A percentile compares a stretch with the other conserved stretches of the same genome.
phyloP scores from a whole-genome alignment of 495 filamentous ascomycete genomes.

The Cercophora samala region DNA sequence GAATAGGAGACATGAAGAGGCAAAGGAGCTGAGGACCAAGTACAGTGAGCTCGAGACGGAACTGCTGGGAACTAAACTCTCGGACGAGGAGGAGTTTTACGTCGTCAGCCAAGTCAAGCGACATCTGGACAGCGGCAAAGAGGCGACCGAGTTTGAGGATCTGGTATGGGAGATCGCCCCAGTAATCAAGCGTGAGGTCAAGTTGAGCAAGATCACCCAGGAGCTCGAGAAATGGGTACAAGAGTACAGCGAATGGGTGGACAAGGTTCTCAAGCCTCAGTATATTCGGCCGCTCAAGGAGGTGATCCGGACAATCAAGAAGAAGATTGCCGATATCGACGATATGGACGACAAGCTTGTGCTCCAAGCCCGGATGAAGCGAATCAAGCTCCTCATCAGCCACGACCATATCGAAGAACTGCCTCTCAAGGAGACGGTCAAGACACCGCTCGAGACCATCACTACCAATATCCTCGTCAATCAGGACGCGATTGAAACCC shows the following conservation, averaged over 20 bases:
- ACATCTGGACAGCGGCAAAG: not conserved
- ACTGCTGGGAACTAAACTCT: not conserved
- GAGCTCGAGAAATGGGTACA: not conserved
- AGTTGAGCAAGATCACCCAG: not conserved
- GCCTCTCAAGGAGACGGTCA: not conserved
- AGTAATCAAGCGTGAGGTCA: not conserved
- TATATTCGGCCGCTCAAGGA: not conserved
- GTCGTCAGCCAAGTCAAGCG: not conserved
- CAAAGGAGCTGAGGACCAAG: not conserved
- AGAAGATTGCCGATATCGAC: conserved; percentile 2
- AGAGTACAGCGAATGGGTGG: not conserved
- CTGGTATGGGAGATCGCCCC: not conserved
- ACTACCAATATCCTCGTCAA: not conserved
- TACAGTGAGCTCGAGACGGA: not conserved
- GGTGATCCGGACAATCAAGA: not conserved
- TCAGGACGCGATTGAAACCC: not conserved
- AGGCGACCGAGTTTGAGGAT: not conserved
- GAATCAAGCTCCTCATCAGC: not conserved
- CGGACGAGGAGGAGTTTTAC: not conserved
- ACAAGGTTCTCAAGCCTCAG: not conserved
- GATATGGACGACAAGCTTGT: not conserved
- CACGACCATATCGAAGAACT: not conserved
- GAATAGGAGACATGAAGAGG: not conserved
- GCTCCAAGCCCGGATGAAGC: not conserved
- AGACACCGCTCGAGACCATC: not conserved